Evolutionary conservation across 345 rosid species (phyloP).

Genomic region (Raphanus sativus): DNA sequence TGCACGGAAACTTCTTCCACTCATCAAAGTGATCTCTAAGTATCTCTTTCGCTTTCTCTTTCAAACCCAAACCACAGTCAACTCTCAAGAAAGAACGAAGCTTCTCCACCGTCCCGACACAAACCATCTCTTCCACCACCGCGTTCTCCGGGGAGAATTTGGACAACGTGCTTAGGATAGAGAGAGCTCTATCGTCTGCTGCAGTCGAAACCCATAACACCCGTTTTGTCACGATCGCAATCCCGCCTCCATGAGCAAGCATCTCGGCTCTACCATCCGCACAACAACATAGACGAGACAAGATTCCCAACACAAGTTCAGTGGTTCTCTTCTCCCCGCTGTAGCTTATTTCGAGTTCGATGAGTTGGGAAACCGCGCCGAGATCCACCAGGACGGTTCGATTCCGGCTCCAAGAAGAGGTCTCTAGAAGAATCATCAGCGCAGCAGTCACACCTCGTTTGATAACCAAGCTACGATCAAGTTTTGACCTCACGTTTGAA

Average conservation of each 20-base stretch:
- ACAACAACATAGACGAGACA: slow-evolving; percentile 58
- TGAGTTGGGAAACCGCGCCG: slow-evolving; percentile 55
- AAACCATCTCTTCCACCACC: slow-evolving; percentile 61
- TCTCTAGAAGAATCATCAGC: slow-evolving; percentile 46
- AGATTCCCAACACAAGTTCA: slow-evolving; percentile 51
- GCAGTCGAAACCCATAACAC: slow-evolving; percentile 50
- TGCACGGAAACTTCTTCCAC: slow-evolving; percentile 64
- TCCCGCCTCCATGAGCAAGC: slow-evolving; percentile 51
- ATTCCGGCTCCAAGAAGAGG: slow-evolving; percentile 58
- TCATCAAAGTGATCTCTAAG: slow-evolving; percentile 52
- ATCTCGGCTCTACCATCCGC: slow-evolving; percentile 71
- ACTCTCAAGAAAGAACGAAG: slow-evolving; percentile 53
- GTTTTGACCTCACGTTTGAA: not conserved
- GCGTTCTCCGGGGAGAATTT: slow-evolving; percentile 50
- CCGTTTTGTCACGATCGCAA: slow-evolving; percentile 60
- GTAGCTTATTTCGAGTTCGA: slow-evolving; percentile 59
- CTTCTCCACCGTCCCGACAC: slow-evolving; percentile 54
- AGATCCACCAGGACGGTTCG: slow-evolving; percentile 51
- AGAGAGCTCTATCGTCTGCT: slow-evolving; percentile 55
- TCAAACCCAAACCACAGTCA: slow-evolving; percentile 46
- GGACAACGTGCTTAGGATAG: slow-evolving; percentile 48
- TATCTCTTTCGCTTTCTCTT: slow-evolving; percentile 51
- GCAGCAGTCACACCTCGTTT: slow-evolving; percentile 52
- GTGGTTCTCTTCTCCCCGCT: slow-evolving; percentile 49
- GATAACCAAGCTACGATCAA: slow-evolving; percentile 29